Evolutionary conservation across 2,329 filamentous ascomycete genomes (phyloP), one percentile per base, ranked within the genome.

Genomic region (Nemania bipapillata): DNA sequence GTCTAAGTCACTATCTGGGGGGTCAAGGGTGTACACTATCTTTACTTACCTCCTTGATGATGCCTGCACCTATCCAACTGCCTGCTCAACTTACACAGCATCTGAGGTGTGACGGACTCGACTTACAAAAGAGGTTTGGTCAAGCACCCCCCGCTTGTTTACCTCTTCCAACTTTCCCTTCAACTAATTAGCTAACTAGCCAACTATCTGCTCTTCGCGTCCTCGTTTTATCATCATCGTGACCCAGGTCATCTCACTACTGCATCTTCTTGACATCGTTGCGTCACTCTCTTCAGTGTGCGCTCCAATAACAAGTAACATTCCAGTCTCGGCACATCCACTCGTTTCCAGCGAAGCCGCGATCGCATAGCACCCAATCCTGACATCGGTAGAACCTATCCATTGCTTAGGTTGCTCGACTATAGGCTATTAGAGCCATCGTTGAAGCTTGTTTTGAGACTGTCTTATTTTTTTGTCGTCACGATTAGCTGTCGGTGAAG

Each of bases 321-420:
- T 64, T 61, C 42, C 67, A 56, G 42, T 60, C 50, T 53, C 50
- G 17, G 32, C 55, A 24, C 42, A 58, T 56, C 63, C 68, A 58
- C 59, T 64, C 68, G 50, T 66, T 63, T 40, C 9, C 26, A 45
- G 17, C 15, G 40, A 45, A n/a, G 40, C 24, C 49, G 22, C 49
- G 22, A 30, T 30, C 58, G 32, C 47, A 28, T 45, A 37, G 35
- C 24, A 52, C 35, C 1, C 35, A 24, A 40, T 40, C 50, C 40
- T 32, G 26, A 49, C 35, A 57, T 28, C 35, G 45, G 45, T 26
- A n/a, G 30, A 32, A 4, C 30, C 4, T 9, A 45, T 4, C 40
- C 15, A 45, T 45, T 20, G 40, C 53, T 53, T 67, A 45, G 40
- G 17, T 45, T 45, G 40, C 9, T n/a, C 17, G 40, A 45, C 40